These are phyloP conservation scores for Macrotyloma uniflorum DNA, from an alignment of 306 rosid species.

Conservation along the genomic window DNA sequence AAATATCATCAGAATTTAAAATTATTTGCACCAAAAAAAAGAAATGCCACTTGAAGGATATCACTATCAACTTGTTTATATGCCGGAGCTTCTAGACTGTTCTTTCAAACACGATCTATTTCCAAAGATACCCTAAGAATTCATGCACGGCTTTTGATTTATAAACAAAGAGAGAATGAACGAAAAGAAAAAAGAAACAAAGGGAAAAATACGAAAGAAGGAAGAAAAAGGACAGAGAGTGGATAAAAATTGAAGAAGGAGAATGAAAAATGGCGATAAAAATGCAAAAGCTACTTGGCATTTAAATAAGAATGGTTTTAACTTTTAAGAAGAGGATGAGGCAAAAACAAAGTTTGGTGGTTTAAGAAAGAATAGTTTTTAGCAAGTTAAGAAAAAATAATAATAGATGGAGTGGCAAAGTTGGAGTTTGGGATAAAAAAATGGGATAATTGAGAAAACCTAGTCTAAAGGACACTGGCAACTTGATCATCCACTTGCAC, in stretches of 20 bases:
- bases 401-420: constrained; percentile 36
- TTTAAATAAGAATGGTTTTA: not conserved
- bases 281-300: not conserved
- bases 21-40: not conserved
- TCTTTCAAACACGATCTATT: constrained; percentile 1
- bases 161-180: not conserved
- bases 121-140: constrained; percentile 20
- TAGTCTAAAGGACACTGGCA: constrained; percentile 67
- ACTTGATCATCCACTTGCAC: constrained; percentile 94
- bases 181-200: not conserved
- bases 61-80: constrained; percentile 24
- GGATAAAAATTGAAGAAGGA: not conserved
- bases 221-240: not conserved
- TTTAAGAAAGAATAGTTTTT: constrained; percentile 12
- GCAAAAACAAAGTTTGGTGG: constrained; percentile 34
- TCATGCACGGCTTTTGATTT: constrained; percentile 15
- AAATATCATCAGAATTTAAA: not conserved
- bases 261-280: not conserved
- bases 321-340: constrained; percentile 1
- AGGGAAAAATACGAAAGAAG: not conserved
- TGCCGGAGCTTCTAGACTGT: constrained; percentile 31
- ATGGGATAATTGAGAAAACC: constrained; percentile 31
- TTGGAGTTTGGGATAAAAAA: constrained; percentile 46
- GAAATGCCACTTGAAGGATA: constrained; percentile 32
- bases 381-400: constrained; percentile 17